phyloP scores from a whole-genome alignment of 106 monocot genomes.

The Allium sativum region DNA sequence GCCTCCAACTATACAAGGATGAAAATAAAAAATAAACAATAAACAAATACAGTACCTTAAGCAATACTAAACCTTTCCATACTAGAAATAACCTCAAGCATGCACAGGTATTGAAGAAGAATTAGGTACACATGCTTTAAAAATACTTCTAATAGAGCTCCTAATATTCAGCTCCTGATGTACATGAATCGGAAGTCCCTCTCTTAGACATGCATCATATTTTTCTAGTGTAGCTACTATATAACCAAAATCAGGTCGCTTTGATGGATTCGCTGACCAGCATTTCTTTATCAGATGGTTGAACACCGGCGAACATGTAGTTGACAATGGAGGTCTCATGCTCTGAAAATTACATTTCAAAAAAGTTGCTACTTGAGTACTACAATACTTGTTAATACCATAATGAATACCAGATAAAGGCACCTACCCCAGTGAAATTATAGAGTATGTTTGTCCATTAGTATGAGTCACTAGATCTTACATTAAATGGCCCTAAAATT shows the following conservation, averaged over 20 bases:
- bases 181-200: slow-evolving; percentile 47
- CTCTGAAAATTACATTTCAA: slow-evolving; percentile 32
- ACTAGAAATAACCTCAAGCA: slow-evolving; percentile 20
- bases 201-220: slow-evolving; percentile 54
- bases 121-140: slow-evolving; percentile 46
- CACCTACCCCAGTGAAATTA: no score
- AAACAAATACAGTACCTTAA: slow-evolving; percentile 1
- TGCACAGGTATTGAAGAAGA: slow-evolving; percentile 46
- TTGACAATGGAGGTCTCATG: slow-evolving; percentile 56
- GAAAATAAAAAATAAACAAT: neutral
- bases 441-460: no score
- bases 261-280: slow-evolving; percentile 73
- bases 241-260: slow-evolving; percentile 69
- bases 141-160: slow-evolving; percentile 29
- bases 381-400: no score
- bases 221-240: slow-evolving; percentile 70
- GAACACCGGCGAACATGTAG: slow-evolving; percentile 49
- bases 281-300: slow-evolving; percentile 75
- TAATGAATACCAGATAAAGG: no score
- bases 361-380: no score
- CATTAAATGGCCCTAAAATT: no score
- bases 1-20: neutral
- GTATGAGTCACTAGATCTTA: no score
- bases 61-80: slow-evolving; percentile 4
- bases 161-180: slow-evolving; percentile 33